Evolutionary conservation across 23 red algal species (phyloP).

Genomic region (Chondrus crispus): DNA sequence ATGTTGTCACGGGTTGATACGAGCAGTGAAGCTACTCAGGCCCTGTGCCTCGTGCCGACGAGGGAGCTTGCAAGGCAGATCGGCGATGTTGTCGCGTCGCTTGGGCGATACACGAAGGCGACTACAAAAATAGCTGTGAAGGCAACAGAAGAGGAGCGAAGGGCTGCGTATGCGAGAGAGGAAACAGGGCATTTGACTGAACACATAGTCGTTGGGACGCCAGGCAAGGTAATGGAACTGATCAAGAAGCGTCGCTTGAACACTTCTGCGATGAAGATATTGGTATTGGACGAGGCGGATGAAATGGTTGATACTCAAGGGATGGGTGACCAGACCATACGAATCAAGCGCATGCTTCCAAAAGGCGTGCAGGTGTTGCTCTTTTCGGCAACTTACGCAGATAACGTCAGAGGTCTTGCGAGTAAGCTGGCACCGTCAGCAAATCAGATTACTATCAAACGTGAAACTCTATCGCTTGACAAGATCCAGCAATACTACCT

Average conservation of each 20-base stretch:
- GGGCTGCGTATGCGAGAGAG: not conserved
- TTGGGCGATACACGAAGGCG: slow-evolving; percentile 85
- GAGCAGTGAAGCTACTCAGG: slow-evolving; percentile 54
- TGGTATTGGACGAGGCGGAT: slow-evolving; percentile 98
- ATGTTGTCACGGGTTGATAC: slow-evolving; percentile 80
- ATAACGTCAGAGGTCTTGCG: slow-evolving; percentile 78
- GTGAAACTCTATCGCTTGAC: slow-evolving; percentile 85
- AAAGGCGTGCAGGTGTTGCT: slow-evolving; percentile 79
- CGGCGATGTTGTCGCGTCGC: slow-evolving; percentile 59
- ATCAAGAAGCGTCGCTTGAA: slow-evolving; percentile 67
- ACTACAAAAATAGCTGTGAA: slow-evolving; percentile 68
- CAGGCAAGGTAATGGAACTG: slow-evolving; percentile 86
- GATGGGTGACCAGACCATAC: slow-evolving; percentile 95
- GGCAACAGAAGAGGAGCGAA: slow-evolving; percentile 77
- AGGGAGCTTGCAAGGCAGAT: slow-evolving; percentile 96
- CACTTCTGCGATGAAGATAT: slow-evolving; percentile 61
- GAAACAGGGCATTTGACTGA: slow-evolving; percentile 24
- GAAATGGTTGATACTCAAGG: slow-evolving; percentile 95
- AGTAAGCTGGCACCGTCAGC: slow-evolving; percentile 71
- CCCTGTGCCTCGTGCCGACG: slow-evolving; percentile 93
- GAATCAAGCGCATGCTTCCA: slow-evolving; percentile 75
- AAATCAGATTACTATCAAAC: slow-evolving; percentile 91
- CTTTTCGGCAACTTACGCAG: slow-evolving; percentile 91
- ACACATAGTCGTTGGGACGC: slow-evolving; percentile 91
- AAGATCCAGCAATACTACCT: slow-evolving; percentile 90